phyloP scores from a whole-genome alignment of 2,329 filamentous ascomycete genomes.

The Mycocentrospora acerina region DNA sequence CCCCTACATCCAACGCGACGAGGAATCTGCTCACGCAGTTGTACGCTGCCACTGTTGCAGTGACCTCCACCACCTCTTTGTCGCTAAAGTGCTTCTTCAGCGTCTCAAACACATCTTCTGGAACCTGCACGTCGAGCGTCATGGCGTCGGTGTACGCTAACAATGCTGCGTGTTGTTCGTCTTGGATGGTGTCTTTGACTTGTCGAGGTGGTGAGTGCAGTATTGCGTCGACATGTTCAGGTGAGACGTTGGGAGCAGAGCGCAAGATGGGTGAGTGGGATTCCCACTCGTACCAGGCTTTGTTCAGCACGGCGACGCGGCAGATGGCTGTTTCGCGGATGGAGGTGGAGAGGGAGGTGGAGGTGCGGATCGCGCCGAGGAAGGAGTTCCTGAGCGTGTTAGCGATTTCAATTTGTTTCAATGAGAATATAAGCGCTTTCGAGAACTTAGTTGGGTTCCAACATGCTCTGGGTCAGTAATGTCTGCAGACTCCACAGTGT shows the following conservation, averaged over 20 bases:
- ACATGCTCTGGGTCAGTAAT: no score
- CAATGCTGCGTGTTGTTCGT: conserved; percentile 65
- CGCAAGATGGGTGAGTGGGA: conserved; percentile 70
- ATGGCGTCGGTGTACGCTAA: conserved; percentile 79
- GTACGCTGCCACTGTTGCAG: conserved; percentile 75
- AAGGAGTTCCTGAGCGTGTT: conserved; percentile 56
- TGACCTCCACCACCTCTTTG: conserved; percentile 77
- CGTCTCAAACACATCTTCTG: conserved; percentile 65
- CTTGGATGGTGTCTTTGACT: conserved; percentile 42
- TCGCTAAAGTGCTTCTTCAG: conserved; percentile 66
- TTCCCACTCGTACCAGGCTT: conserved; percentile 83
- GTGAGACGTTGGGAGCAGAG: conserved; percentile 48
- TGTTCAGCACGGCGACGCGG: conserved; percentile 76
- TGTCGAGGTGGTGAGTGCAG: conserved; percentile 20
- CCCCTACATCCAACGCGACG: conserved; percentile 71
- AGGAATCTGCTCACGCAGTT: conserved; percentile 85
- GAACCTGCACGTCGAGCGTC: conserved; percentile 71
- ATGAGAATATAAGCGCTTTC: no score
- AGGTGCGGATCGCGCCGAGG: conserved; percentile 57
- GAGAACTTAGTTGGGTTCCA: no score
- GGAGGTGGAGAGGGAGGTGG: conserved; percentile 51
- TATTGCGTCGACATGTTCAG: conserved; percentile 43
- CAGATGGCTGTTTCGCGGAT: conserved; percentile 79
- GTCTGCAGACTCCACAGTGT: no score
- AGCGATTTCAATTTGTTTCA: no score